Conservation (phyloP, 2,329 filamentous ascomycete species). For the Alternaria consortialis region DNA sequence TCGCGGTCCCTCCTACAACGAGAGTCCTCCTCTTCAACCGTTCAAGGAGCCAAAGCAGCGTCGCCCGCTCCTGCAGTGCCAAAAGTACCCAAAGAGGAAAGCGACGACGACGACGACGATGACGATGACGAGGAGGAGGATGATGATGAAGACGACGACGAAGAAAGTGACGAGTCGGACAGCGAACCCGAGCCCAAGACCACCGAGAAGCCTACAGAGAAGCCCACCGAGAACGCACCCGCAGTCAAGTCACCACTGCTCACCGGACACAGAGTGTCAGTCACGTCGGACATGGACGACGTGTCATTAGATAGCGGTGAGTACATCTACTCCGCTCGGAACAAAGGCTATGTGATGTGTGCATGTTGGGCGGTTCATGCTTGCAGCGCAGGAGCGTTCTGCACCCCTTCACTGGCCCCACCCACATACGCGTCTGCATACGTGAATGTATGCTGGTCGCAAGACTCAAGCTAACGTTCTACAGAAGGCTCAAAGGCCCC, state of each 20-base stretch:
- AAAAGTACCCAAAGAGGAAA: slow-evolving; percentile 19
- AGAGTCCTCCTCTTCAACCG: slow-evolving; percentile 43
- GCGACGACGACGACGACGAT: slow-evolving; percentile 22
- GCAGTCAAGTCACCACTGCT: slow-evolving; percentile 62
- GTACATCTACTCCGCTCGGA: slow-evolving; percentile 26
- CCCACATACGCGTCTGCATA: not conserved
- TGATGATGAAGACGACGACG: slow-evolving; percentile 22
- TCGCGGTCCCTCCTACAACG: slow-evolving; percentile 65
- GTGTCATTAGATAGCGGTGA: slow-evolving; percentile 71
- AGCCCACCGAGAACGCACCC: slow-evolving; percentile 24
- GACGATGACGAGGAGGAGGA: slow-evolving; percentile 23
- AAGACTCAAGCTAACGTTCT: slow-evolving; percentile 26
- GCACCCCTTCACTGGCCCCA: not conserved
- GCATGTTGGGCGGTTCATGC: slow-evolving; percentile 8
- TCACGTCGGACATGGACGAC: slow-evolving; percentile 66
- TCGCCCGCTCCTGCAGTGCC: slow-evolving; percentile 35
- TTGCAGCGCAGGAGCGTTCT: not conserved
- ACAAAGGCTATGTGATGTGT: slow-evolving; percentile 8
- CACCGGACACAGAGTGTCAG: slow-evolving; percentile 64
- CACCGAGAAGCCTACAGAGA: slow-evolving; percentile 20
- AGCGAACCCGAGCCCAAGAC: slow-evolving; percentile 17
- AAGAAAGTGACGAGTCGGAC: slow-evolving; percentile 21
- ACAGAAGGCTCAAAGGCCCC: slow-evolving; percentile 41
- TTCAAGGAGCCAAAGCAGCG: slow-evolving; percentile 34
- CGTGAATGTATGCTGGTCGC: not conserved